Conservation (phyloP, 1,284 basidiomycete genomes). For the Schizophyllum amplum region DNA sequence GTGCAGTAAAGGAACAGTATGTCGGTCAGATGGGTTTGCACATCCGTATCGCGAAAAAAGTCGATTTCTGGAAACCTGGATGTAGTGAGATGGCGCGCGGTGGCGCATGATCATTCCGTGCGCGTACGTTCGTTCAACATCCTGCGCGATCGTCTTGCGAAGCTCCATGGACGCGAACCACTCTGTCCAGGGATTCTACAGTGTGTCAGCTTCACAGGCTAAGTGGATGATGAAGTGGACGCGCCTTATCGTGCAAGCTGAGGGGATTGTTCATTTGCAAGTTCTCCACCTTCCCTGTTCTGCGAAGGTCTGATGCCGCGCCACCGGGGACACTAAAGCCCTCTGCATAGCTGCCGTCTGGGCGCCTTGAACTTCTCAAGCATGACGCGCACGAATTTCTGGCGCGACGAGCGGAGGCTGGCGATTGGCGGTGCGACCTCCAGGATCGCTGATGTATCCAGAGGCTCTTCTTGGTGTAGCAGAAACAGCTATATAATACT, state of each 20-base stretch:
- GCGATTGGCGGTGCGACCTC: conserved; percentile 36
- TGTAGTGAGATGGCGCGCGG: conserved; percentile 6
- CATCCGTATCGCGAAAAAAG: conserved; percentile 72
- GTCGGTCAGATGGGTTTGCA: conserved; percentile 76
- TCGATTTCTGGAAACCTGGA: conserved; percentile 81
- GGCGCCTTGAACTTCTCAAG: conserved; percentile 64
- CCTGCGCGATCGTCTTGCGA: conserved; percentile 80
- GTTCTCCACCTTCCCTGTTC: conserved; percentile 30
- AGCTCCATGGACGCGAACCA: conserved; percentile 88
- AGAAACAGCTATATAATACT: conserved; percentile 47
- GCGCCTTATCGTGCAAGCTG: conserved; percentile 73
- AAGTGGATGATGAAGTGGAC: conserved; percentile 12
- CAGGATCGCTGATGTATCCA: conserved; percentile 39
- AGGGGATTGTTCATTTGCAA: conserved; percentile 79
- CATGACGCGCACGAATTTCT: conserved; percentile 42
- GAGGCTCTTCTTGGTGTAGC: conserved; percentile 43
- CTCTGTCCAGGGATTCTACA: conserved; percentile 83
- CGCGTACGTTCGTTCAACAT: conserved; percentile 85
- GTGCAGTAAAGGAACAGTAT: conserved; percentile 79
- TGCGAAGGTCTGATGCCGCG: conserved; percentile 27
- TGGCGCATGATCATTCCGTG: conserved; percentile 4
- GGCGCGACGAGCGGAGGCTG: conserved; percentile 38
- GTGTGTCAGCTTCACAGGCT: conserved; percentile 1
- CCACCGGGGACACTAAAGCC: conserved; percentile 50
- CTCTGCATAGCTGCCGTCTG: conserved; percentile 71